Base-by-base conservation (phyloP, 345 rosid genomes). In the Acer campestre region DNA sequence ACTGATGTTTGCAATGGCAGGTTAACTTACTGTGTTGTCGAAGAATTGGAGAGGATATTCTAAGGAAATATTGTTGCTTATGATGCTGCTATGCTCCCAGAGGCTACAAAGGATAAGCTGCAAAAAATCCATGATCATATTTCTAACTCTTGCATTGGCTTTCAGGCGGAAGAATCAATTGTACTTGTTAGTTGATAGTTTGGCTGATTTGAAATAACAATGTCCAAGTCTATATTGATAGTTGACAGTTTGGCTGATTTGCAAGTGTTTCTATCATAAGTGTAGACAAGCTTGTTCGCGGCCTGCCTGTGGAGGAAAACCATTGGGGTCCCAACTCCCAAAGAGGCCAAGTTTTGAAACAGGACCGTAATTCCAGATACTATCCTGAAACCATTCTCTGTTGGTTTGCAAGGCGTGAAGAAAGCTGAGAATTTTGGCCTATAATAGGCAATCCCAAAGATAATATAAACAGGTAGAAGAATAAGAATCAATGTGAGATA, bases 401-500 rank as follows among this genome's bases (percentile, higher is more conserved):
- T 82, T 78, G 17, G 48, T 16, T 4, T 25, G 66, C 86, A 81
- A 8, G 61, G 87, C 78, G 2, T 44, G 10, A 25, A 85, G 82
- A 7, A 88, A 70, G 22, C 73, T 10, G 0, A 88, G 69, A 75
- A 75, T 83, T 84, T 68, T 84, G 85, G 69, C 90, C 84, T 29
- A 88, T 80, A 1, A 85, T 10, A 31, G 86, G 90, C 0, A 82
- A 8, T 1, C 88, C 86, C 27, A 85, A 9, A 9, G 84, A 82
- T 25, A 25, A 25, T 25, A 25, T 25, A 25, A 44, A 88, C 88
- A 3, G 87, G 88, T 17, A 87, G 88, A 23, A 85, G 70, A 31
- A 82, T 66, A 8, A 80, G 35, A 22, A 80, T 44, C 3, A 77
- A 35, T 38, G 40, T 12, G 61, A 12, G 61, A 12, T 27, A 53